Conservation (phyloP, 441 rosid species). For the Pelargonium exstipulatum region DNA sequence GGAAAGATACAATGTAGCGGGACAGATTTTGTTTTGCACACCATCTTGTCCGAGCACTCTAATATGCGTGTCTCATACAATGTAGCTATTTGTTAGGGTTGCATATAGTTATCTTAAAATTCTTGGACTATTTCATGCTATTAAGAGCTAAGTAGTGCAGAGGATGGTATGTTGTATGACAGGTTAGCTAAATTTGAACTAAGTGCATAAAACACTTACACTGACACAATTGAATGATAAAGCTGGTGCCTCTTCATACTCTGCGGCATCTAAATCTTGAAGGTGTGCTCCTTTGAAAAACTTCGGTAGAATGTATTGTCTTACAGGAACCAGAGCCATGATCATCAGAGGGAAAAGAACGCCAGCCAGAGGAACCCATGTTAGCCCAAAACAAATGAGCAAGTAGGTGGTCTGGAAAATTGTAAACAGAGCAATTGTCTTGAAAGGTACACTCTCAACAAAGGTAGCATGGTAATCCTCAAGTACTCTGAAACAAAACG, state of each 20-base stretch:
- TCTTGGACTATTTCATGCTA: no score
- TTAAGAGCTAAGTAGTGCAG: no score
- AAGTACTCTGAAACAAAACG: conserved; percentile 46
- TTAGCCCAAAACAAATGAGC: conserved; percentile 60
- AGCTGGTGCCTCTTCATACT: conserved; percentile 68
- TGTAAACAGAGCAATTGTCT: conserved; percentile 53
- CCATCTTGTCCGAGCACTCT: no score
- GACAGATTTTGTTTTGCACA: no score
- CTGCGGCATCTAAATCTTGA: conserved; percentile 77
- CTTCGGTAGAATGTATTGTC: conserved; percentile 58
- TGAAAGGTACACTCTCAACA: conserved; percentile 63
- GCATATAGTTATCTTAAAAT: no score
- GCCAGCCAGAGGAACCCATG: conserved; percentile 78
- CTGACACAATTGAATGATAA: conserved; percentile 34
- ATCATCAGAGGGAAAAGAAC: conserved; percentile 65
- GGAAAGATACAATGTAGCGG: no score
- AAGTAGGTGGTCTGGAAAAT: conserved; percentile 57
- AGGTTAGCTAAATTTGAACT: conserved; percentile 37
- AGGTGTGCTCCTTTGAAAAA: conserved; percentile 67
- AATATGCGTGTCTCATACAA: no score
- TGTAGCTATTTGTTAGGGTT: no score
- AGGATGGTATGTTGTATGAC: no score
- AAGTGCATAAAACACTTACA: not conserved
- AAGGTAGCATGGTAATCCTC: conserved; percentile 52
- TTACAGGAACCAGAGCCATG: conserved; percentile 66